These are phyloP conservation scores for Trametes versicolor DNA, from an alignment of 1,284 basidiomycete species.

Conservation along the genomic window DNA sequence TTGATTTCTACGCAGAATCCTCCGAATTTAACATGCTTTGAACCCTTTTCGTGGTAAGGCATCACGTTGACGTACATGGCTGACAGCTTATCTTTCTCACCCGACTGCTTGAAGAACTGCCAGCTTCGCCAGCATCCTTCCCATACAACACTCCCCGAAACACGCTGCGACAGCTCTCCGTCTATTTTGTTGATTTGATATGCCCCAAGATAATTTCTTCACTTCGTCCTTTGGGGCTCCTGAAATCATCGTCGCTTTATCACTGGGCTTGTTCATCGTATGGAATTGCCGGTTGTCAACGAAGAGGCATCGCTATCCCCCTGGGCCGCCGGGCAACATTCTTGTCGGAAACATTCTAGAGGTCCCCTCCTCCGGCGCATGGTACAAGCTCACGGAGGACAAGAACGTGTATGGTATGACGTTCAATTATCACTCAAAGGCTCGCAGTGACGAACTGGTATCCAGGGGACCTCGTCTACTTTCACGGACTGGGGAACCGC, in stretches of 20 bases:
- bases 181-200: too few species aligned
- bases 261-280: background rate
- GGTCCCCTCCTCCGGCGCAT: slow-evolving; percentile 18
- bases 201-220: too few species aligned
- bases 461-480: slow-evolving; percentile 31
- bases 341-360: slow-evolving; percentile 30
- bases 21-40: too few species aligned
- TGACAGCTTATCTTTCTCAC: too few species aligned
- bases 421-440: too few species aligned
- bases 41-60: too few species aligned
- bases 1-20: too few species aligned
- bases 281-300: background rate
- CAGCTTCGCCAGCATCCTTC: too few species aligned
- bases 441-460: background rate
- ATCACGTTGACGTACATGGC: too few species aligned
- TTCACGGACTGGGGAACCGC: slow-evolving; percentile 32
- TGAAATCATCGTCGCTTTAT: background rate
- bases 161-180: too few species aligned
- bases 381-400: slow-evolving; percentile 19
- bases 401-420: slow-evolving; percentile 20
- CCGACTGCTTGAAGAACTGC: too few species aligned
- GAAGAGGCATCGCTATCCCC: slow-evolving; percentile 16
- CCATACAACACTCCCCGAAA: too few species aligned
- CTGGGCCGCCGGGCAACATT: slow-evolving; percentile 24
- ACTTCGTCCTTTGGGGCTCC: background rate